Base-by-base conservation (phyloP, 73 alveolate species). In the Paramecium bursaria region DNA sequence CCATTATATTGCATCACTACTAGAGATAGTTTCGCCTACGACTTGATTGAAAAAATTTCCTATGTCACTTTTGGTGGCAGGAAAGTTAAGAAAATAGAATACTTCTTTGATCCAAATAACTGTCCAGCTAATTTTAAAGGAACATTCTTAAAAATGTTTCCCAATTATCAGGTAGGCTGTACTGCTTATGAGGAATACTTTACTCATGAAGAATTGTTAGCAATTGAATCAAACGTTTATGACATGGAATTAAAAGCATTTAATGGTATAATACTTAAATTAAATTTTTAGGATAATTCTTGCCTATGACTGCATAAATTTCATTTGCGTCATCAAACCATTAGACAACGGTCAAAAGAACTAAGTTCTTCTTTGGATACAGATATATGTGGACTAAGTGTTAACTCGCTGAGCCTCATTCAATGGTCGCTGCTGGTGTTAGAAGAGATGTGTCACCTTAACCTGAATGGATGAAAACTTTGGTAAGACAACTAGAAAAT, bases 351-450 rank as follows among this genome's bases (percentile, higher is more conserved):
- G 86, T 93, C 3, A 90, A 90, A 22, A 91, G 98, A 73, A 91
- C 96, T 0, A 93, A 93, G 82, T 93, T 91, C 92, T 93, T 93
- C 88, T 93, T 93, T 82, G 93, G 94, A 26, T 87, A 85, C 14
- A 75, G 98, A 73, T 93, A 93, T 73, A 86, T 93, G 94, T 93
- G 98, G 98, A 91, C 96, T 19, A 67, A 82, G 23, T 50, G 57
- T 15, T 77, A 93, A 82, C 51, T 93, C 5, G 91, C 94, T 30
- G 96, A 91, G 42, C 92, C 92, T 5, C 92, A 89, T 46, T 80
- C 94, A 0, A 44, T 55, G 33, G 95, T 93, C 2, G 98, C 96
- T 17, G 96, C 95, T 4, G 98, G 98, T 17, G 96, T 93, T 2
- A 73, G 98, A 39, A 61, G 86, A 27, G 98, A 93, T 87, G 98